A percentile compares a stretch with the other conserved stretches of the same genome.
Evolutionary conservation across 2,329 filamentous ascomycete species (phyloP).

Genomic region (Davidsoniella virescens): DNA sequence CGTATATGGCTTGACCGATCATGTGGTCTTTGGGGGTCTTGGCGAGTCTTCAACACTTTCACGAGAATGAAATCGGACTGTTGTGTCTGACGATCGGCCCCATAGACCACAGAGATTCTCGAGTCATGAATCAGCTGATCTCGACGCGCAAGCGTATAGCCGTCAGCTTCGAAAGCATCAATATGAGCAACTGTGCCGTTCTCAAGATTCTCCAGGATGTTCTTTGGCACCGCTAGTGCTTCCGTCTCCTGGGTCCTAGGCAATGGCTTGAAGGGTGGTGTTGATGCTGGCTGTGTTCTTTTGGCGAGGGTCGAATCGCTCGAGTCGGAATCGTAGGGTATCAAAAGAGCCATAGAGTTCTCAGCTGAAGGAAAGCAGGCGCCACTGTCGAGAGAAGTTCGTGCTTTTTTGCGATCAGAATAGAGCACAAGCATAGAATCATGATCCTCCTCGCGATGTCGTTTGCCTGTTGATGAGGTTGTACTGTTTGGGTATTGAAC

Average conservation of each 20-base stretch:
- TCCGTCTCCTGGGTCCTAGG: not conserved
- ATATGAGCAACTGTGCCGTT: not conserved
- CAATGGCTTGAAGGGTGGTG: not conserved
- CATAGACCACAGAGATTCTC: slow-evolving; percentile 2
- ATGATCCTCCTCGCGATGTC: too few relatives aligned
- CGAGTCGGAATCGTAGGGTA: not conserved
- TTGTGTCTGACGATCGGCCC: not conserved
- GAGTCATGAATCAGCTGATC: not conserved
- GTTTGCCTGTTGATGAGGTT: too few relatives aligned
- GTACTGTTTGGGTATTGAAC: too few relatives aligned
- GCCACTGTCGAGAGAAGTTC: too few relatives aligned
- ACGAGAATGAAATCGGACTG: slow-evolving; percentile 3
- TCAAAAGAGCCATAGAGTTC: not conserved
- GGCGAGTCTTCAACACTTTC: slow-evolving; percentile 1
- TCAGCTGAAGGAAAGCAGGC: not conserved
- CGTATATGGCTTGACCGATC: slow-evolving; percentile 23
- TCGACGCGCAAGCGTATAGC: slow-evolving; percentile 1
- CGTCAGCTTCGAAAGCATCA: not conserved
- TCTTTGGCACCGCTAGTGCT: too few relatives aligned
- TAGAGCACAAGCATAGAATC: too few relatives aligned
- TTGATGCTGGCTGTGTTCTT: not conserved
- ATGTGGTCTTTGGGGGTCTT: not conserved
- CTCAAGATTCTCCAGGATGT: too few relatives aligned
- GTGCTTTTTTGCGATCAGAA: too few relatives aligned
- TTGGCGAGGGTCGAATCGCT: not conserved